Evolutionary conservation across 352 stramenopile species (phyloP), one percentile per base, ranked within the genome.

Genomic region (Pythium aphanidermatum): DNA sequence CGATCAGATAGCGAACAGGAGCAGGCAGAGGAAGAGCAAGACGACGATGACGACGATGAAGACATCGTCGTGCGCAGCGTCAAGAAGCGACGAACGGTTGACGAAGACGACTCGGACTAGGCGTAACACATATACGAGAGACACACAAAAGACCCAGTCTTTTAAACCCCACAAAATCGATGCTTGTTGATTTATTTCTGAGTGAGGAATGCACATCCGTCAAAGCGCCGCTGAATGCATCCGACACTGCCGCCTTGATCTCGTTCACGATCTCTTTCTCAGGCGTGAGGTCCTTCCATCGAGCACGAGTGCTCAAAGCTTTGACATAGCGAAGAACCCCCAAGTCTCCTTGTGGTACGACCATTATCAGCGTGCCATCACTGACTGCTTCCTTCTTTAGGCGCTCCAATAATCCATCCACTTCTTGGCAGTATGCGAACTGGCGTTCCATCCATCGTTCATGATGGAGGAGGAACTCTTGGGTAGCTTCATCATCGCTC

Each of bases 81-180:
- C 55, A 91, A 91, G 62, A 91, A 90, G 58, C 65, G 79, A 55
- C 75, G 78, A 51, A 93, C 77, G 11, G 71, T 90, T 42, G 81
- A 90, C 44, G 81, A 74, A 29, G 59, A 93, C 58, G 81, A 90
- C 60, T 90, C 76, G 25, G 78, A 91, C 25, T 91, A 80, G 47
- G 23, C 20, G 30, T n/a, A n/a, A n/a, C 17, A 8, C 20, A 39
- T 21, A 39, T 32, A 32, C 13, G 28, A 32, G 13, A 8, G 28
- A 38, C 32, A 9, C 32, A 38, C 32, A 44, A 27, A 44, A 27
- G n/a, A n/a, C n/a, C n/a, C n/a, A n/a, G n/a, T n/a, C 10, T 5
- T 30, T 8, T 29, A 13, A 44, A 27, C 13, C 20, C 10, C 36
- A 29, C 10, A 44, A 32, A 39, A 13, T 8, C 7, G 12, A 16